phyloP scores from a whole-genome alignment of 352 stramenopile genomes.

The Pythium oligandrum region DNA sequence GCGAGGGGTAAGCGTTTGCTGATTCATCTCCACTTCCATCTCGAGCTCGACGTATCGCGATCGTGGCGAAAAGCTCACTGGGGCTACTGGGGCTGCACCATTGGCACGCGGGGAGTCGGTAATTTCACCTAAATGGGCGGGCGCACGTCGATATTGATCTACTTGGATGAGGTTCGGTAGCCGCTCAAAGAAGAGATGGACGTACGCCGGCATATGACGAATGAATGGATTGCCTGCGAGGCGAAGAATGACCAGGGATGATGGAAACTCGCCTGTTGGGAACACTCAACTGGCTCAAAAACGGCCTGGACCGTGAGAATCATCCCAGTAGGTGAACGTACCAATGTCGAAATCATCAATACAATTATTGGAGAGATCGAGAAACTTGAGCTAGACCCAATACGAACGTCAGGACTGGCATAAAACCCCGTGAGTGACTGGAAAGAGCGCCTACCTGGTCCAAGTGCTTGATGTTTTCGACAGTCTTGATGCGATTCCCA shows the following conservation, averaged over 20 bases:
- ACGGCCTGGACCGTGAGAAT: no score
- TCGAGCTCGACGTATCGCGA: constrained; percentile 31
- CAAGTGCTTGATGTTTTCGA: constrained; percentile 55
- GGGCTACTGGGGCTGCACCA: constrained; percentile 8
- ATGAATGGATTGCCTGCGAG: constrained; percentile 57
- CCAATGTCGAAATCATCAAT: constrained; percentile 63
- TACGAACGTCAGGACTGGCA: background rate
- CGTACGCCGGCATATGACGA: constrained; percentile 48
- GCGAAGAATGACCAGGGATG: constrained; percentile 46
- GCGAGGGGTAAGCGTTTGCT: constrained; percentile 3
- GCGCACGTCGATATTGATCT: constrained; percentile 38
- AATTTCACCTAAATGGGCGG: background rate
- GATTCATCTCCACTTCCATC: constrained; percentile 28
- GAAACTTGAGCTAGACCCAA: constrained; percentile 55
- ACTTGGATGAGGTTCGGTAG: constrained; percentile 59
- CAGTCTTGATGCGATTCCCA: constrained; percentile 56
- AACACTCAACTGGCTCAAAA: no score
- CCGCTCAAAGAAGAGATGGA: constrained; percentile 50
- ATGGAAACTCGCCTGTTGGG: constrained; percentile 37
- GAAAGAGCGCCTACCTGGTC: constrained; percentile 30
- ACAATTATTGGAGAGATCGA: constrained; percentile 73
- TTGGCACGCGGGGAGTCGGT: background rate
- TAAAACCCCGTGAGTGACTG: no score
- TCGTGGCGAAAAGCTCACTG: constrained; percentile 16
- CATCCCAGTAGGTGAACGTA: constrained; percentile 9